Conservation (phyloP, 306 rosid species). For the Mimosa bimucronata region DNA sequence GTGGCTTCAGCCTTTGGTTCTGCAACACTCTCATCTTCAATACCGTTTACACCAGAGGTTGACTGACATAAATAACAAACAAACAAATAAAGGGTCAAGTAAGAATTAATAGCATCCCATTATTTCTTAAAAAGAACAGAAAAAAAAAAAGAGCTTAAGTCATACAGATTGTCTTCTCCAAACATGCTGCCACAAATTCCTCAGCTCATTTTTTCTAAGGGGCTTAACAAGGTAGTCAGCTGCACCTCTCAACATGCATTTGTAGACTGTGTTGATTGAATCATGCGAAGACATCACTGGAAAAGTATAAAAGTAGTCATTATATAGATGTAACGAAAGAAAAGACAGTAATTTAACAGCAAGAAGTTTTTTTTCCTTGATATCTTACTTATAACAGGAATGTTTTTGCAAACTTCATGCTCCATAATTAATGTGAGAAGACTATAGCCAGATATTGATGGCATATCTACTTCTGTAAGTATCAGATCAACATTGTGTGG, state of each 20-base stretch:
- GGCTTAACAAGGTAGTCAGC: constrained; percentile 98
- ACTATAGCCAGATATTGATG: constrained; percentile 89
- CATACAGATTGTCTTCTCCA: constrained; percentile 95
- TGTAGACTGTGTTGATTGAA: constrained; percentile 82
- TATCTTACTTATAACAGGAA: constrained; percentile 92
- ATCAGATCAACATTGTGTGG: constrained; percentile 74
- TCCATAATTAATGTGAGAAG: constrained; percentile 85
- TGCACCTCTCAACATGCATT: constrained; percentile 93
- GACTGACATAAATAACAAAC: constrained; percentile 58
- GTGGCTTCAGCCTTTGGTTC: constrained; percentile 72
- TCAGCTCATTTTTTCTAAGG: constrained; percentile 82
- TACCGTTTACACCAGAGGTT: constrained; percentile 43
- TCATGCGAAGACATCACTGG: constrained; percentile 96
- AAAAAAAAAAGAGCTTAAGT: background rate
- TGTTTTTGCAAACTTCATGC: constrained; percentile 87
- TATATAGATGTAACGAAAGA: constrained; percentile 2
- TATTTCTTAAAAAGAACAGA: background rate
- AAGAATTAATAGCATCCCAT: constrained; percentile 11
- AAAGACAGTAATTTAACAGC: constrained; percentile 1
- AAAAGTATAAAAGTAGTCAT: constrained; percentile 23
- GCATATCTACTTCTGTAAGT: constrained; percentile 93
- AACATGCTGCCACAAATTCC: constrained; percentile 98
- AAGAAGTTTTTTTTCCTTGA: constrained; percentile 6
- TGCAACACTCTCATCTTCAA: constrained; percentile 64
- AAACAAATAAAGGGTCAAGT: constrained; percentile 25